Conservation (phyloP, 257 asterid species). For the Penstemon davidsonii region DNA sequence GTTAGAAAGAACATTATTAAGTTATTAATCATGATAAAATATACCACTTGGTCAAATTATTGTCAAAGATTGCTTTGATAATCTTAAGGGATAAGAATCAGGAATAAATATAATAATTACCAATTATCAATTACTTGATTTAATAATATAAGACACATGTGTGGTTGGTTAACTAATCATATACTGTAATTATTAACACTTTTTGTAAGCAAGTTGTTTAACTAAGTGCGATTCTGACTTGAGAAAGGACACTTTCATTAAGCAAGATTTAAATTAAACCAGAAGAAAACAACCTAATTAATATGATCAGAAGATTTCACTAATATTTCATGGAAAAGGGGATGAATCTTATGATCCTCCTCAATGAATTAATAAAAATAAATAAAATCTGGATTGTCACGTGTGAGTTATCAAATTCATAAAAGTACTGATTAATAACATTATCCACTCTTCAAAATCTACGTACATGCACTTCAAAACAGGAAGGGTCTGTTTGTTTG, state of each 20-base stretch:
- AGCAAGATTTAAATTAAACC: background rate
- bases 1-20: background rate
- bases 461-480: too few species aligned
- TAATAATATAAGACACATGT: too few species aligned
- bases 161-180: too few species aligned
- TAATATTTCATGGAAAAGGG: background rate
- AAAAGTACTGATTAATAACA: too few species aligned
- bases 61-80: background rate
- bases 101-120: background rate
- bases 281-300: background rate
- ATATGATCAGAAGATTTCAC: background rate
- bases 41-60: slow-evolving; percentile 18
- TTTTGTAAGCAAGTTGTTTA: slow-evolving; percentile 21
- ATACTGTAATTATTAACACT: too few species aligned
- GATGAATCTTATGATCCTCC: background rate
- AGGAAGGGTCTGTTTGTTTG: too few species aligned
- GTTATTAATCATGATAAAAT: background rate
- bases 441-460: too few species aligned
- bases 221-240: slow-evolving; percentile 24
- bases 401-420: too few species aligned
- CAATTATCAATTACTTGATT: too few species aligned
- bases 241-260: background rate
- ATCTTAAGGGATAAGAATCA: background rate
- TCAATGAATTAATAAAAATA: background rate
- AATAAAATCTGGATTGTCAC: background rate